phyloP scores from a whole-genome alignment of 805 yeast species.

The Alloascoidea hylecoeti region DNA sequence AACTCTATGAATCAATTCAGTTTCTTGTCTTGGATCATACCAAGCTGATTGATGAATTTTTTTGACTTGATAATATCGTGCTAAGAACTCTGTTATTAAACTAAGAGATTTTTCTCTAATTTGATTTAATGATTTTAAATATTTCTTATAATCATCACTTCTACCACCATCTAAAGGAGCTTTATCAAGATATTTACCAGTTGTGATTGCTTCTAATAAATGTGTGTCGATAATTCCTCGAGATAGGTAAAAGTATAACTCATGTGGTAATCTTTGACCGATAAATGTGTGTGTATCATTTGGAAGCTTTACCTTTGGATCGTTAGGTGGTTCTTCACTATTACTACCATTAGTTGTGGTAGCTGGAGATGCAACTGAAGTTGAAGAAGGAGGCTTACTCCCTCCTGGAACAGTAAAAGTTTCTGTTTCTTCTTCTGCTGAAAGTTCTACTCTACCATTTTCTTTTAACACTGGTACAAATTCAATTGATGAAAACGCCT shows the following conservation, averaged over 20 bases:
- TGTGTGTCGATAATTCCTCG: conserved; percentile 58
- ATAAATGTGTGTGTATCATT: conserved; percentile 70
- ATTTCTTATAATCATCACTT: conserved; percentile 39
- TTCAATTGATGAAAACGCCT: conserved; percentile 54
- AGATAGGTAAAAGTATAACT: conserved; percentile 67
- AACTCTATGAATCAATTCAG: conserved; percentile 34
- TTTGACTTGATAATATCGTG: conserved; percentile 76
- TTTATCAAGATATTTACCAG: conserved; percentile 46
- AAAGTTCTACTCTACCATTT: conserved; percentile 57
- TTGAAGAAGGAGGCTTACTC: background rate
- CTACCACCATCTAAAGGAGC: conserved; percentile 54
- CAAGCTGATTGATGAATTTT: conserved; percentile 40
- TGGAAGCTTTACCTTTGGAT: conserved; percentile 33
- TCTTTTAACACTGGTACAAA: conserved; percentile 61
- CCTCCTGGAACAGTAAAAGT: too few relatives aligned
- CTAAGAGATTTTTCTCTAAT: conserved; percentile 50
- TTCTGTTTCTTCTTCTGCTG: conserved; percentile 23
- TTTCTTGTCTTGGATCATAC: conserved; percentile 27
- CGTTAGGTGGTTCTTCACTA: conserved; percentile 2
- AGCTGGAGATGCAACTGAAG: conserved; percentile 6
- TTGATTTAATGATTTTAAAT: conserved; percentile 23
- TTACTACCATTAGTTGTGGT: conserved; percentile 5
- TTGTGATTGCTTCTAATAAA: conserved; percentile 50
- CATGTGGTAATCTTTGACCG: conserved; percentile 79
- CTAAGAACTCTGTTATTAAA: conserved; percentile 54